phyloP scores from a whole-genome alignment of 176 grass and related monocot genomes.

The Stipa capillata region DNA sequence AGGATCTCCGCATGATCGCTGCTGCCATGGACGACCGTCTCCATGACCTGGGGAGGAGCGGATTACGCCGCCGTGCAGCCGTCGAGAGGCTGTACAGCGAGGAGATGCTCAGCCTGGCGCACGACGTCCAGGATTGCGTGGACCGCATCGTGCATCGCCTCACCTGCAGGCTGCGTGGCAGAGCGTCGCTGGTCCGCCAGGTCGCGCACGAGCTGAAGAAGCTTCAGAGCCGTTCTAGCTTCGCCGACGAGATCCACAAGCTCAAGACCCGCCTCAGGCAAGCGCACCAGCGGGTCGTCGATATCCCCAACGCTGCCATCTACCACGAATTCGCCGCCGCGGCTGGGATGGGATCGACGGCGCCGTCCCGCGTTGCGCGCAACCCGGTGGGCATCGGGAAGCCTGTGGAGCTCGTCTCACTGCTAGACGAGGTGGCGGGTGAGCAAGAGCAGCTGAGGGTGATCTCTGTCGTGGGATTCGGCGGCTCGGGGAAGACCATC shows the following conservation, averaged over 20 bases:
- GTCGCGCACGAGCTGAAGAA: conserved; percentile 17
- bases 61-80: background rate
- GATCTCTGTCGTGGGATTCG: conserved; percentile 31
- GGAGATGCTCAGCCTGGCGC: conserved; percentile 17
- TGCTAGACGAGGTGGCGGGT: conserved; percentile 22
- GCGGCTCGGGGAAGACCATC: conserved; percentile 30
- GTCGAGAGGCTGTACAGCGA: background rate
- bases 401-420: background rate
- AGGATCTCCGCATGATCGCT: conserved; percentile 24
- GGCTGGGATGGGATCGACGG: no score
- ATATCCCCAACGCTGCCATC: background rate
- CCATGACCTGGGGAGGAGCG: background rate
- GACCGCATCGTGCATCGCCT: conserved; percentile 20
- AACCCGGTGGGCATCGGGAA: background rate
- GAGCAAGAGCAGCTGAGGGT: conserved; percentile 8
- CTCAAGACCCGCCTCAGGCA: conserved; percentile 11
- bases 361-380: background rate
- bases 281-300: background rate
- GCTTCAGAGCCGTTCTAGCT: background rate
- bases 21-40: conserved; percentile 33
- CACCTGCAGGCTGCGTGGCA: conserved; percentile 5
- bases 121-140: conserved; percentile 32
- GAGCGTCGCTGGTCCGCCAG: background rate
- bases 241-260: conserved; percentile 16
- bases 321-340: background rate